Evolutionary conservation across 1,284 basidiomycete species (phyloP).

Genomic region (Moniliella sp.): DNA sequence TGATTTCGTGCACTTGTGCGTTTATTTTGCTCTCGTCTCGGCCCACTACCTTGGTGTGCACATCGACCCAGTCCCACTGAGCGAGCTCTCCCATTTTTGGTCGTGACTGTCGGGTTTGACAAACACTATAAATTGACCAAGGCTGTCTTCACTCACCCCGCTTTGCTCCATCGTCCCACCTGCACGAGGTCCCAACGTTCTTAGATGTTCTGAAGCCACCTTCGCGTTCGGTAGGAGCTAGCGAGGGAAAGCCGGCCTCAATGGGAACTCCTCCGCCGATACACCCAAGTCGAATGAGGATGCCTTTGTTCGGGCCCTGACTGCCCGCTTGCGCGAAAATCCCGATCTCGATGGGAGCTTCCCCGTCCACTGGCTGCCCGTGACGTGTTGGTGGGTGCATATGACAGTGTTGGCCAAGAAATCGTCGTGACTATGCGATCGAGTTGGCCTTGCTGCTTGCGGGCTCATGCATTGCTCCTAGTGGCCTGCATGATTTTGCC

Average conservation of each 20-base stretch:
- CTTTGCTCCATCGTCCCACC: constrained; percentile 38
- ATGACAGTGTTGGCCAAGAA: constrained; percentile 53
- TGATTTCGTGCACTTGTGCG: too few species aligned
- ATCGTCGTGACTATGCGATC: constrained; percentile 81
- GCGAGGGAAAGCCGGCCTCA: too few species aligned
- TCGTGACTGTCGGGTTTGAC: constrained; percentile 91
- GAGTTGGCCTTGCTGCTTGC: constrained; percentile 72
- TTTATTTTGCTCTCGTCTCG: constrained; percentile 64
- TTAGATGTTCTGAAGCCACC: too few species aligned
- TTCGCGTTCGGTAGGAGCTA: too few species aligned
- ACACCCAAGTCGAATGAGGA: too few species aligned
- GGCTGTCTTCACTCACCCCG: constrained; percentile 69
- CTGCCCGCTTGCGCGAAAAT: constrained; percentile 25
- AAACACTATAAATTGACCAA: constrained; percentile 79
- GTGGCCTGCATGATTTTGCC: constrained; percentile 84
- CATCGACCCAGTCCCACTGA: constrained; percentile 74
- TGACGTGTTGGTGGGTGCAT: constrained; percentile 61
- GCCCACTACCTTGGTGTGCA: constrained; percentile 63
- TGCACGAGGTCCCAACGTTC: too few species aligned
- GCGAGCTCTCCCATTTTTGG: constrained; percentile 86
- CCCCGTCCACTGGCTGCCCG: constrained; percentile 45
- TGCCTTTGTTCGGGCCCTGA: constrained; percentile 31
- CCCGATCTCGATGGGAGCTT: constrained; percentile 37
- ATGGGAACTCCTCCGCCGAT: too few species aligned
- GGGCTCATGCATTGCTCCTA: constrained; percentile 66